Base-by-base conservation (phyloP, 2,329 filamentous ascomycete genomes). In the Colletotrichum sp. region DNA sequence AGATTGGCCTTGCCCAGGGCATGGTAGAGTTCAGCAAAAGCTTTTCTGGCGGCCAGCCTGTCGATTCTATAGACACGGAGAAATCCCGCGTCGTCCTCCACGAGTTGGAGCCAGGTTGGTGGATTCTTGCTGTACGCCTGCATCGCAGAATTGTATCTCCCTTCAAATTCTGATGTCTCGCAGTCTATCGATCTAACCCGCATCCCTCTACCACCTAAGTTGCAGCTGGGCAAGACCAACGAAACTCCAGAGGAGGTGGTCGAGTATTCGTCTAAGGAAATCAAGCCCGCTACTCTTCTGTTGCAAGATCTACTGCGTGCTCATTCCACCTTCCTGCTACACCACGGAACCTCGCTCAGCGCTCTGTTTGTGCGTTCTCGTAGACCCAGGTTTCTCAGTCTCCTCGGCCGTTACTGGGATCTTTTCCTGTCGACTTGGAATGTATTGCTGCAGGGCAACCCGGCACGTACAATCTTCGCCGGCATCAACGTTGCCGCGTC, bases 1-100 rank as follows among this genome's bases (percentile, higher is more conserved):
- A 98, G 88, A 96, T 99, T 83, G 97, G 97, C 48, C 92, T 99
- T 78, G 97, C 97, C 55, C 97, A 99, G 87, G 97, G 96, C 83
- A 98, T 99, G 94, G 94, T 98, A 75, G 95, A 93, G 83, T 99
- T 99, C 86, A 95, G 95, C 81, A 94, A 93, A 82, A 96, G 93
- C 80, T 99, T 99, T 85, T 94, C 96, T 3, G 90, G 92, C 77
- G 95, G 93, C 75, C 89, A 93, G 79, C 84, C 95, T 3, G 91
- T 98, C 52, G 95, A 98, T 81, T 92, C 93, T 12, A 93, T 99
- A 75, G 97, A 99, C 82, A 99, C 97, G 2, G 95, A 98, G 80
- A 97, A 95, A 87, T 93, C 94, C 66, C 92, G 96, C 36, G 93
- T 98, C 39, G 89, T 99, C 39, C 87, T 98, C 60, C 92, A 95